Base-by-base conservation (phyloP, 1,139 yeast species). In the Candida tropicalis region DNA sequence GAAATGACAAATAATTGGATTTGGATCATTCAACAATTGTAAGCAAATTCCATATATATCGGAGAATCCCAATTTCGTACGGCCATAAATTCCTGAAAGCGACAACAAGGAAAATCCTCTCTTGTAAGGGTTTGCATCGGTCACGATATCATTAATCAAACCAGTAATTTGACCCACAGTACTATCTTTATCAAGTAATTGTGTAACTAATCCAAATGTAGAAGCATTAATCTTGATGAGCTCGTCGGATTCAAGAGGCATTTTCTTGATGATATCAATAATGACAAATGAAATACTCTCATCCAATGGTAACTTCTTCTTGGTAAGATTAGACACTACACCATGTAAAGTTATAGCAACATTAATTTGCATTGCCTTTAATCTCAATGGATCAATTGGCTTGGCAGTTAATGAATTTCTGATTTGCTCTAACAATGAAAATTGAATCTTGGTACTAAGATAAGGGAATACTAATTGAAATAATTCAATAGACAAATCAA, bases 381-480 rank as follows among this genome's bases (percentile, higher is more conserved):
- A 53, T 40, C 79, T 55, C 25, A 67, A 52, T 0, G 68, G 66
- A 41, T 68, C 73, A 15, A 59, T 49, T 1, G 58, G 45, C 27
- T 57, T 56, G 1, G 70, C 56, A 2, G 65, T 62, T 13, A 70
- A 50, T 6, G 84, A 78, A 3, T 82, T 70, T 52, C 91, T 75
- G 49, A 93, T 66, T 47, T 85, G 90, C 52, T 91, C 98, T 38
- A 93, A 63, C 28, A 93, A 73, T 1, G 97, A 89, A 45, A 86
- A 84, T 57, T 93, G 97, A 44, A 93, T 86, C 50, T 89, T 87
- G 8, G 80, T 64, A n/a, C 91, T 80, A 53, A 93, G 76, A 47
- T 75, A 71, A 0, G 96, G 89, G 52, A 93, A 86, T 0, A 86
- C 74, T 7, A 77, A 58, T 9, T 87, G 82, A 56, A 90, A 87